Evolutionary conservation across 495 filamentous ascomycete species (phyloP).

Genomic region (Parathielavia hyrcaniae): DNA sequence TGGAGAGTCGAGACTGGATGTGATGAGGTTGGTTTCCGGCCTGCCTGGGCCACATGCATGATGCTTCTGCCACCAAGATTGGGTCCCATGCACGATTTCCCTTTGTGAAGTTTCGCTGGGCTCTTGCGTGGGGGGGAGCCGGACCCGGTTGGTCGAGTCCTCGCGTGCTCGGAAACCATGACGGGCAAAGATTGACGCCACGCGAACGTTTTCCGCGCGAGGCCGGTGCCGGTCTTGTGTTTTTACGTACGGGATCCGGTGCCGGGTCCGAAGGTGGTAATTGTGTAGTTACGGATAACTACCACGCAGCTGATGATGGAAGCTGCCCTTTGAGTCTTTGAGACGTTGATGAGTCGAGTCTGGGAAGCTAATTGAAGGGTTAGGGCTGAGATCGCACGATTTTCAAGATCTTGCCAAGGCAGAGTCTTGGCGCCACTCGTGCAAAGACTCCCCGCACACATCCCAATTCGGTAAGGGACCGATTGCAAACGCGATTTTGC

Average conservation of each 20-base stretch:
- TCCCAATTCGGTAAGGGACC: too few species aligned
- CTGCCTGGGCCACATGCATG: not conserved
- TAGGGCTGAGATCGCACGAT: not conserved
- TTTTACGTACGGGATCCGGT: too few species aligned
- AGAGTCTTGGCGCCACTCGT: not conserved
- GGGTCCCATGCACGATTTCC: slow-evolving; percentile 1
- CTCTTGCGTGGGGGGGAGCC: not conserved
- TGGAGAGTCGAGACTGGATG: not conserved
- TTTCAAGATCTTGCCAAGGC: not conserved
- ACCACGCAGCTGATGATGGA: too few species aligned
- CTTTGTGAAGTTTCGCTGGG: not conserved
- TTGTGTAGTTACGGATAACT: too few species aligned
- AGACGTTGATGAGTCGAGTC: too few species aligned
- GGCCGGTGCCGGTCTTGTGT: not conserved
- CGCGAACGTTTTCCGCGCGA: not conserved
- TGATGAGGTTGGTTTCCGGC: not conserved
- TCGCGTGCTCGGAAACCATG: not conserved
- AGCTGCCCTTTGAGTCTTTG: too few species aligned
- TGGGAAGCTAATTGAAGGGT: not conserved
- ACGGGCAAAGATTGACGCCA: not conserved
- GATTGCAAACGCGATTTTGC: slow-evolving; percentile 15
- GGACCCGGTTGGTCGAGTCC: slow-evolving; percentile 1
- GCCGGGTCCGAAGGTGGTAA: too few species aligned
- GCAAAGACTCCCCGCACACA: slow-evolving; percentile 14
- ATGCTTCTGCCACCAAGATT: not conserved